Conservation (phyloP, 805 yeast species). For the Candida maltosa region DNA sequence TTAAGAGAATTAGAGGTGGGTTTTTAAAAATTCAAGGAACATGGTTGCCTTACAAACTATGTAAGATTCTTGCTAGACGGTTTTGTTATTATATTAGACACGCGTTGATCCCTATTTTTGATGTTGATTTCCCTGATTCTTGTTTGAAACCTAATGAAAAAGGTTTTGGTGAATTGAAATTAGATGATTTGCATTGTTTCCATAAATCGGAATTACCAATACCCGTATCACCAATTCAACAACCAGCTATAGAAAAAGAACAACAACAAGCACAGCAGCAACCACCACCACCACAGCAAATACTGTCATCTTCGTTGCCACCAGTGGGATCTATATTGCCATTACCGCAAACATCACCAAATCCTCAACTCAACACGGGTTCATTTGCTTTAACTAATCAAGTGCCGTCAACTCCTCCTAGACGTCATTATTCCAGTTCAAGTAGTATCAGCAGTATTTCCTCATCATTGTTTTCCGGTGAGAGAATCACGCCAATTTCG, state of each 20-base stretch:
- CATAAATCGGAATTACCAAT: slow-evolving; percentile 4
- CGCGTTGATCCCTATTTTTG: slow-evolving; percentile 78
- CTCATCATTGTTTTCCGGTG: slow-evolving; percentile 7
- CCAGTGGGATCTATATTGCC: slow-evolving; percentile 4
- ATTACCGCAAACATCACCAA: background rate
- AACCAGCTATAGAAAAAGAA: background rate
- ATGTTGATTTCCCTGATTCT: slow-evolving; percentile 58
- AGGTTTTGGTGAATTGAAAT: slow-evolving; percentile 63
- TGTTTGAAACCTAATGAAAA: slow-evolving; percentile 58
- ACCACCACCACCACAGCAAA: background rate
- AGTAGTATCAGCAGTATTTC: slow-evolving; percentile 1
- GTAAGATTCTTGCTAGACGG: slow-evolving; percentile 62
- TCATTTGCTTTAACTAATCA: background rate
- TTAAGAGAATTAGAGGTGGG: slow-evolving; percentile 84
- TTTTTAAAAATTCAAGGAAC: slow-evolving; percentile 91
- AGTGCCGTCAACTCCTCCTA: slow-evolving; percentile 3
- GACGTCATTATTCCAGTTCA: slow-evolving; percentile 1
- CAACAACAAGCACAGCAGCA: background rate
- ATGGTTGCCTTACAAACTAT: slow-evolving; percentile 77
- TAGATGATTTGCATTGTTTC: slow-evolving; percentile 24
- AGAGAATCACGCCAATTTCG: background rate
- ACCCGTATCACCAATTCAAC: slow-evolving; percentile 2
- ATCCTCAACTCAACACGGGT: too few species aligned
- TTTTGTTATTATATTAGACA: slow-evolving; percentile 78
- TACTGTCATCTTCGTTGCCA: background rate